A percentile compares a stretch with the other conserved stretches of the same genome.
phyloP scores from a whole-genome alignment of 768 basidiomycete species.

The Aureoboletus auriporus region DNA sequence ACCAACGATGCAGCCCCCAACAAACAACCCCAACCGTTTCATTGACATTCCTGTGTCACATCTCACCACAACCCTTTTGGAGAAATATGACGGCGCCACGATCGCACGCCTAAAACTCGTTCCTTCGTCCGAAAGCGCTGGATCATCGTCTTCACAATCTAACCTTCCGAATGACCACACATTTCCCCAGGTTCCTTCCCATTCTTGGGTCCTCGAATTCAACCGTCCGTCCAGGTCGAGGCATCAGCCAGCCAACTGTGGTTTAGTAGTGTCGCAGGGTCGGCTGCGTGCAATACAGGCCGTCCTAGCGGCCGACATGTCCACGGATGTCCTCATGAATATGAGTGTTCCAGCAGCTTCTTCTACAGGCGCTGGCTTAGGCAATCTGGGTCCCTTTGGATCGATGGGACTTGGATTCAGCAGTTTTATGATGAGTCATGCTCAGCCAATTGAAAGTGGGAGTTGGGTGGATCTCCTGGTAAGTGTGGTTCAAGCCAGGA shows the following conservation, averaged over 20 bases:
- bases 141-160: constrained; percentile 4
- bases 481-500: constrained; percentile 10
- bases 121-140: constrained; percentile 20
- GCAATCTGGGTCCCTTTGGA: constrained; percentile 23
- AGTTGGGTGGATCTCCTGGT: constrained; percentile 32
- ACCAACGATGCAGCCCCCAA: constrained; percentile 12
- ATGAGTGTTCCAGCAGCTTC: constrained; percentile 16
- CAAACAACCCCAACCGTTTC: constrained; percentile 13
- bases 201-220: constrained; percentile 71
- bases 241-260: constrained; percentile 42
- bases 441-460: constrained; percentile 13
- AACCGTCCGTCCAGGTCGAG: constrained; percentile 34
- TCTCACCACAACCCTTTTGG: constrained; percentile 43
- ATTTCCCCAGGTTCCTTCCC: constrained; percentile 23
- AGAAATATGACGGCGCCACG: constrained; percentile 44
- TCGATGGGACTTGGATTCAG: constrained; percentile 22
- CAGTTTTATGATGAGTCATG: constrained; percentile 21
- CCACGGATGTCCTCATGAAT: constrained; percentile 22
- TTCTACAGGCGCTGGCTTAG: constrained; percentile 13
- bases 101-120: constrained; percentile 50
- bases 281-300: constrained; percentile 72
- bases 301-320: constrained; percentile 40
- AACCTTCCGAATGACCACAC: constrained; percentile 20
- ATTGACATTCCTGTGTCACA: constrained; percentile 49
- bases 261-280: constrained; percentile 69